These are phyloP conservation scores for Oldenlandia corymbosa DNA, from an alignment of 257 asterid genomes.

Conservation along the genomic window DNA sequence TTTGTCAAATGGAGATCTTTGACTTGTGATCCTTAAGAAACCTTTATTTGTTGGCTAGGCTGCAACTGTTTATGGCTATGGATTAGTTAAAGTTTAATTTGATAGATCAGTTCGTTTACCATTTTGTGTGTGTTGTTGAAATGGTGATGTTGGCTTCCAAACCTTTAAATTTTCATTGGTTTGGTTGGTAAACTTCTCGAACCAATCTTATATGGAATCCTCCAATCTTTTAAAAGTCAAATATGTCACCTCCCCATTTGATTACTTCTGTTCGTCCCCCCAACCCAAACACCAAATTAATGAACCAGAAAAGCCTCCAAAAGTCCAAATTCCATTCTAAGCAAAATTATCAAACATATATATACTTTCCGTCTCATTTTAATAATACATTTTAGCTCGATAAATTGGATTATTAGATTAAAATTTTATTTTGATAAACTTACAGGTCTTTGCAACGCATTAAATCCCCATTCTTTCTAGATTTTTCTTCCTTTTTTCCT, in stretches of 20 bases:
- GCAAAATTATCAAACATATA: too few relatives aligned
- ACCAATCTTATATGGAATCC: conserved; percentile 9
- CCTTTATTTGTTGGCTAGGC: neutral
- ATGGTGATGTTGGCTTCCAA: neutral
- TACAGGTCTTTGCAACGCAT: too few relatives aligned
- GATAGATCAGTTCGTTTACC: conserved; percentile 9
- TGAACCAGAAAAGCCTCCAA: too few relatives aligned
- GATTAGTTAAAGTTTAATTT: neutral
- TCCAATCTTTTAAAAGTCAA: neutral
- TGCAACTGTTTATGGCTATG: conserved; percentile 1
- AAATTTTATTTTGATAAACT: too few relatives aligned
- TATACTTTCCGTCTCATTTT: too few relatives aligned
- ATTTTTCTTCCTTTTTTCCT: too few relatives aligned
- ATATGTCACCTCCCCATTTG: neutral
- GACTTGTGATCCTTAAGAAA: conserved; percentile 7
- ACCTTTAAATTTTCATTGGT: conserved; percentile 11
- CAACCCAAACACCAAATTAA: neutral
- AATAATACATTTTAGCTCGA: too few relatives aligned
- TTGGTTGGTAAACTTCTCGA: conserved; percentile 30
- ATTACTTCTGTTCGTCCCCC: neutral
- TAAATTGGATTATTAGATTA: too few relatives aligned
- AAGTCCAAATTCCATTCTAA: too few relatives aligned
- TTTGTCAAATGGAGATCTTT: conserved; percentile 7
- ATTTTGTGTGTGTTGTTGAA: conserved; percentile 2
- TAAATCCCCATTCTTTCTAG: too few relatives aligned